Percentiles rank a stretch among this genome's conserved stretches.
Conservation (phyloP, 306 rosid species). For the Lupinus albus region DNA sequence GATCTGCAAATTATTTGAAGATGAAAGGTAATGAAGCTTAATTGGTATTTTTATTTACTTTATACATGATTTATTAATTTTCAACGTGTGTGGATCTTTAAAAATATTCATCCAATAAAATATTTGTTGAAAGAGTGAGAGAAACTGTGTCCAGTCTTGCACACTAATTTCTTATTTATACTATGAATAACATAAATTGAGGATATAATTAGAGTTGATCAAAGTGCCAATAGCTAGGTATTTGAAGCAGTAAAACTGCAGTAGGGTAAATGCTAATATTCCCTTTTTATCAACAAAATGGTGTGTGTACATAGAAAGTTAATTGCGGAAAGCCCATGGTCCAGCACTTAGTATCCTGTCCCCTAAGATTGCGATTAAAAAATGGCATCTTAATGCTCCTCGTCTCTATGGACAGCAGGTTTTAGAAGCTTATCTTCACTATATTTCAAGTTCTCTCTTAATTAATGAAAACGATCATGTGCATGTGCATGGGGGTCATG, state of each 20-base stretch:
- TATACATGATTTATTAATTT: conserved; percentile 6
- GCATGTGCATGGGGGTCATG: conserved; percentile 14
- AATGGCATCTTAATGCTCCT: conserved; percentile 24
- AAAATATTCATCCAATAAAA: conserved; percentile 17
- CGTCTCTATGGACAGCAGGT: conserved; percentile 22
- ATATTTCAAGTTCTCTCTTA: too few relatives aligned
- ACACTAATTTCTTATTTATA: conserved; percentile 6
- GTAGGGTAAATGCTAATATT: conserved; percentile 7
- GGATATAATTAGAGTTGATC: conserved; percentile 26
- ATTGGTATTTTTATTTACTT: conserved; percentile 34
- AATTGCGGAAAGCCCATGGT: conserved; percentile 25
- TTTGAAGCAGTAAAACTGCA: conserved; percentile 1
- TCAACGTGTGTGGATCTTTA: conserved; percentile 5
- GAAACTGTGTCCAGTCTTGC: conserved; percentile 4
- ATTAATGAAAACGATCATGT: conserved; percentile 23
- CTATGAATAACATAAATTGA: conserved; percentile 3
- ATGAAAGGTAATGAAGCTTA: conserved; percentile 62
- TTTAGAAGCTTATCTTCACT: conserved; percentile 19
- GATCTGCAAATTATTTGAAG: conserved; percentile 88
- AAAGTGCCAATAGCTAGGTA: conserved; percentile 6
- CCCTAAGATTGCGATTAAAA: not conserved
- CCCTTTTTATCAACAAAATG: too few relatives aligned
- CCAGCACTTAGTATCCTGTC: conserved; percentile 1
- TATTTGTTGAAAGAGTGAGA: not conserved
- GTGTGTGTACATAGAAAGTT: not conserved